Evolutionary conservation across 2,329 filamentous ascomycete genomes (phyloP).

Genomic region (Botrytis fragariae): DNA sequence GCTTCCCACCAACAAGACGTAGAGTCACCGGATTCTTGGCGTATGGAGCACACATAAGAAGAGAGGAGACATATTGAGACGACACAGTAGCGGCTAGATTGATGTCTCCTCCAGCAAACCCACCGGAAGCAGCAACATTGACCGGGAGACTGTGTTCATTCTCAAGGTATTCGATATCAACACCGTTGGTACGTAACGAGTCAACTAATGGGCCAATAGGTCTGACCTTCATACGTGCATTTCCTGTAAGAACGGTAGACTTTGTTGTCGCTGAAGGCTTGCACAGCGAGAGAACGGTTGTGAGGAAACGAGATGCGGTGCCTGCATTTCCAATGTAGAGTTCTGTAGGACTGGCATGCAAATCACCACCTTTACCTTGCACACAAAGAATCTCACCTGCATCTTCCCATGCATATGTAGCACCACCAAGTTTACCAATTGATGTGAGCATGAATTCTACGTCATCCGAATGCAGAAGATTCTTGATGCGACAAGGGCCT

Average conservation of each 20-base stretch:
- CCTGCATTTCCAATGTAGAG: conserved; percentile 96
- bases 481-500: conserved; percentile 84
- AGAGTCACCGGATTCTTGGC: conserved; percentile 91
- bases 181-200: conserved; percentile 80
- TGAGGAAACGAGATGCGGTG: conserved; percentile 92
- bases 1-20: conserved; percentile 89
- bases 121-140: conserved; percentile 75
- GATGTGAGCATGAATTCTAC: conserved; percentile 96
- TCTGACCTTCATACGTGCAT: conserved; percentile 91
- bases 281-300: conserved; percentile 84
- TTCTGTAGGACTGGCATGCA: conserved; percentile 71
- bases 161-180: conserved; percentile 83
- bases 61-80: conserved; percentile 97
- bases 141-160: conserved; percentile 81
- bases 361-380: conserved; percentile 81
- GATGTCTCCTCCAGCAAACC: conserved; percentile 82
- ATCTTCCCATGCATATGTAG: conserved; percentile 90
- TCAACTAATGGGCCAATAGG: conserved; percentile 93
- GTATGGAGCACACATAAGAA: conserved; percentile 95
- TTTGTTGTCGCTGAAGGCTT: conserved; percentile 56
- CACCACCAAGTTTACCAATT: conserved; percentile 79
- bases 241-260: conserved; percentile 83
- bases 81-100: conserved; percentile 93
- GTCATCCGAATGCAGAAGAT: conserved; percentile 93
- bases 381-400: conserved; percentile 89